Percentiles rank a stretch among this genome's conserved stretches.
Evolutionary conservation across 495 filamentous ascomycete genomes (phyloP).

Genomic region (Aspergillus funiculosus): DNA sequence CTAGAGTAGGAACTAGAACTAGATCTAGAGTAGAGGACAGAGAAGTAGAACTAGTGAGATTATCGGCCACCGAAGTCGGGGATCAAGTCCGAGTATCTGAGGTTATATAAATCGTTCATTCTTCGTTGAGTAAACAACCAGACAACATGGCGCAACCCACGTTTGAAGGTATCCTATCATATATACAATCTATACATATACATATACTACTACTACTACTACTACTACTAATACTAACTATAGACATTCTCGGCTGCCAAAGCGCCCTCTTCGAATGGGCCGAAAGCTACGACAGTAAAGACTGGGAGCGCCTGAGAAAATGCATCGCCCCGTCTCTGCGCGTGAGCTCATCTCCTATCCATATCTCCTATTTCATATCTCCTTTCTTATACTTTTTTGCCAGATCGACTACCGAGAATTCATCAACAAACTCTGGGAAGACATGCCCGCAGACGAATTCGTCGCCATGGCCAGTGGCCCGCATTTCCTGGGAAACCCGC

Average conservation of each 20-base stretch:
- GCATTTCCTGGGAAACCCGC: slow-evolving; percentile 62
- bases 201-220: no score
- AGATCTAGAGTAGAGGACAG: background rate
- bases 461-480: slow-evolving; percentile 62
- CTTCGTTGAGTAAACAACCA: background rate
- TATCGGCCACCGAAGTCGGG: no score
- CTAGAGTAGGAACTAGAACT: background rate
- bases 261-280: slow-evolving; percentile 63
- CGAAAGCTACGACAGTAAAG: slow-evolving; percentile 76
- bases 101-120: no score
- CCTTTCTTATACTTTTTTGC: background rate
- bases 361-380: background rate
- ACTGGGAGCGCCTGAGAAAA: slow-evolving; percentile 65
- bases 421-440: slow-evolving; percentile 50
- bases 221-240: no score
- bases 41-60: no score
- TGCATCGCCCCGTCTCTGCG: slow-evolving; percentile 68
- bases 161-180: background rate
- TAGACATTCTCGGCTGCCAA: background rate
- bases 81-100: no score
- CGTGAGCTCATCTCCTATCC: slow-evolving; percentile 29
- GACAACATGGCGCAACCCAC: background rate
- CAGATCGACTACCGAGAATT: slow-evolving; percentile 54
- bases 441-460: slow-evolving; percentile 68
- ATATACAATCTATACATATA: no score